Base-by-base conservation (phyloP, 2,329 filamentous ascomycete species). In the Lasiodiplodia sp. region DNA sequence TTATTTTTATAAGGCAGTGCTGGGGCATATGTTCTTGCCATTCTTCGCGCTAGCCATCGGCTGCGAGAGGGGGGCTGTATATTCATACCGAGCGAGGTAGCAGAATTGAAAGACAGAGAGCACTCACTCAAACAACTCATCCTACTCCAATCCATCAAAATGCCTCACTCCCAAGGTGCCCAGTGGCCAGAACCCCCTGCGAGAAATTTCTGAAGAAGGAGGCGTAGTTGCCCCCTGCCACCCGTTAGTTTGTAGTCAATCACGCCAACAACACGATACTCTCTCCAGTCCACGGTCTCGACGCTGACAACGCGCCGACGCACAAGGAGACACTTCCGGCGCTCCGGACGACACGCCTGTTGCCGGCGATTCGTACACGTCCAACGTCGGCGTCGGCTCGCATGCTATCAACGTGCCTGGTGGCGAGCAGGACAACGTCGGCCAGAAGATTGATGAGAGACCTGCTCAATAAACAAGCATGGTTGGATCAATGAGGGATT, bases 121-220 rank as follows among this genome's bases (percentile, higher is more conserved):
- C 40, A 47, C 1, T n/a, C 40, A 47, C 18, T n/a, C 40, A 14
- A 49, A 4, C 7, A 8, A 21, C 7, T 40, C 21, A 16, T 31
- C 28, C 8, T 5, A 18, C 23, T 34, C 52, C 3, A 34, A 57
- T 1, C 14, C 31, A 49, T 21, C 40, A 65, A 16, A n/a, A 55
- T 55, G 62, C 62, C 62, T 56, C 62, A 66, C 49, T 55, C 63
- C 63, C 63, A 66, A 66, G 38, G 40, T 34, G 21, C 63, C 51
- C 21, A 34, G 63, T 21, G 63, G 51, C 21, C 51, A 66, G 14
- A 34, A 3, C 10, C 34, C 63, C 21, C 28, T 5, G 63, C 63
- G 63, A 66, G 7, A 66, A 66, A 49, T 66, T 55, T 51, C 51
- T 66, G 11, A 66, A 66, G 49, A 25, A 66, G 38, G 25, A 66